A percentile compares a stretch with the other conserved stretches of the same genome.
Conservation (phyloP, 2,329 filamentous ascomycete genomes). For the Cercospora janseana region DNA sequence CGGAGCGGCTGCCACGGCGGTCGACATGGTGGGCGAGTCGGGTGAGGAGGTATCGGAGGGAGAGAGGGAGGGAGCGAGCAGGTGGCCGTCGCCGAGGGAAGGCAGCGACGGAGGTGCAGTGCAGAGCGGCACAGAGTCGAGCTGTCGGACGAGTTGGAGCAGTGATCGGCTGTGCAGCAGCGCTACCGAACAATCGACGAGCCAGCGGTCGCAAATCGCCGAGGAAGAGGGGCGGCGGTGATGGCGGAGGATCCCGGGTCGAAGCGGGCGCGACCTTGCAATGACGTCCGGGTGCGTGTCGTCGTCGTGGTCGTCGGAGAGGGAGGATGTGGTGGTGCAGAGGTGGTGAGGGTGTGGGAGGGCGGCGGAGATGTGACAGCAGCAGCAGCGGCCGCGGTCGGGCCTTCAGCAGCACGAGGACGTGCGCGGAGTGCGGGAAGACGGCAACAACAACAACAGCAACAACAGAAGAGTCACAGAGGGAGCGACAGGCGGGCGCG, state of each 20-base stretch:
- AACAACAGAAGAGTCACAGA: no score
- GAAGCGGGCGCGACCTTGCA: not conserved
- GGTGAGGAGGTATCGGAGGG: no score
- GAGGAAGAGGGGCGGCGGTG: slow-evolving; percentile 4
- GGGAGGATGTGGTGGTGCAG: no score
- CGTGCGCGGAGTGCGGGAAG: no score
- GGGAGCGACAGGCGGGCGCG: not conserved
- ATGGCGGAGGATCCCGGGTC: not conserved
- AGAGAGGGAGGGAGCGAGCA: slow-evolving; percentile 11
- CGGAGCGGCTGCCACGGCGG: slow-evolving; percentile 45
- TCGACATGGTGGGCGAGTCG: slow-evolving; percentile 43
- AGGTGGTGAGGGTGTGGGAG: no score
- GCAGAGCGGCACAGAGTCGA: slow-evolving; percentile 5
- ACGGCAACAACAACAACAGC: no score
- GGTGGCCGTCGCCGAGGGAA: slow-evolving; percentile 10
- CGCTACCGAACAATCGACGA: slow-evolving; percentile 5
- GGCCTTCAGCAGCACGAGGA: no score
- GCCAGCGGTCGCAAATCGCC: slow-evolving; percentile 2
- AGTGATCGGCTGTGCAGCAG: slow-evolving; percentile 19
- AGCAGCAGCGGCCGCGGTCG: no score
- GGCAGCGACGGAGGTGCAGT: slow-evolving; percentile 7
- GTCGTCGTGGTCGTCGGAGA: no score
- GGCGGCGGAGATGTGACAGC: no score
- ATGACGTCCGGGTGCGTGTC: no score
- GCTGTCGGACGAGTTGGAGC: slow-evolving; percentile 9